Base-by-base conservation (phyloP, 352 stramenopile genomes). In the Globisporangium iwayamae region DNA sequence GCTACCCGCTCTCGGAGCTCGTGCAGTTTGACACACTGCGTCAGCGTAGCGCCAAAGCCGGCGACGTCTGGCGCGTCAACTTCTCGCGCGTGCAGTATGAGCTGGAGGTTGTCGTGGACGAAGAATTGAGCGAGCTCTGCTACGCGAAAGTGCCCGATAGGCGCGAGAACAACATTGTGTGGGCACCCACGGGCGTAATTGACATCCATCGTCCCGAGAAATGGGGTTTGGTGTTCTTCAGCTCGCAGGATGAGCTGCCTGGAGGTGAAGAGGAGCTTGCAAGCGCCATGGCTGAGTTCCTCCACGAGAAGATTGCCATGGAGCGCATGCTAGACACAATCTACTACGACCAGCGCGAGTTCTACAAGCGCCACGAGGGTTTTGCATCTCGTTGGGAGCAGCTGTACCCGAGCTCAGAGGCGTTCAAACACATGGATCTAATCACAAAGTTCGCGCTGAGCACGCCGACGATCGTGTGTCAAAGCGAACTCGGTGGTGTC, bases 31-130 rank as follows among this genome's bases (percentile, higher is more conserved):
- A 89, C 58, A 70, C 66, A 0, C 38, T 74, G 2, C 81, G 77
- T 1, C 64, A 69, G 45, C 78, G 76, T 54, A 53, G 54, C 1
- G 67, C 51, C 0, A 61, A 53, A 20, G 51, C 68, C 4, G 85
- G 86, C 0, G 72, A 89, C 28, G 76, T 92, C 53, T 96, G 87
- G 86, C 79, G 90, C 22, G 86, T 96, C 45, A 96, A 97, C 64
- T 97, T 97, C 62, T 94, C 81, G 20, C 79, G 89, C n/a, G 89
- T 97, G 4, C 87, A 97, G 63, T 93, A 92, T 55, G 63, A 88
- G 32, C 60, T 92, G 0, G 64, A 77, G 28, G 74, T 69, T 2
- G 68, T 84, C 4, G 58, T 84, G 16, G 70, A 90, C 36, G 45
- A 64, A n/a, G 72, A 86, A 60, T 81, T 72, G 18, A 70, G 76